Evolutionary conservation across 1,139 yeast genomes (phyloP), one percentile per base, ranked within the genome.

Genomic region (Suhomyces chickasaworum): DNA sequence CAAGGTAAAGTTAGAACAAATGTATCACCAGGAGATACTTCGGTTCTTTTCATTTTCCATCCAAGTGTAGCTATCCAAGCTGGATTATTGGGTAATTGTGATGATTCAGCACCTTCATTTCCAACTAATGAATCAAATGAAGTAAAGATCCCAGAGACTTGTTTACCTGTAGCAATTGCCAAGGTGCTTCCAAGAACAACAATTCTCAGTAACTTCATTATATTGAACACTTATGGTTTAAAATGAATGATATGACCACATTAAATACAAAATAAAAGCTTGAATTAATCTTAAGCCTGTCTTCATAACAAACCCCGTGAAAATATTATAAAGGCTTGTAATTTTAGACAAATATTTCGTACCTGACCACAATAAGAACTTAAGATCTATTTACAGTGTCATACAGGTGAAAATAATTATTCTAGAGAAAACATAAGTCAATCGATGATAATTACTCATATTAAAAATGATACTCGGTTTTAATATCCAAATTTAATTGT

Each of bases 1-100:
- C 68, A 59, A 4, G 71, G 71, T 53, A 69, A 50, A 16, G 45
- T 46, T 41, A 69, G 61, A 0, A 63, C 54, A 53, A 69, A 68
- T 8, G 71, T 66, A 48, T 69, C 73, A n/a, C 71, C 71, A 0
- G 69, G 46, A 2, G 44, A 29, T 2, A 60, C 56, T 1, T 51
- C 44, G 6, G 56, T 22, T 12, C 63, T 63, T 10, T 47, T 40
- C 7, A 69, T 52, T 1, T 41, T 27, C 73, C 73, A 69, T 2
- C 49, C 45, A n/a, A 68, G 43, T 0, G 55, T 50, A 2, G 63
- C 65, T 13, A 45, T 37, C 71, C 71, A 68, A 49, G 51, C 57
- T 0, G 67, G 66, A 20, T 44, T 42, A 4, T 35, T 22, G 8
- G 55, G 53, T n/a, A 16, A 7, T 29, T 16, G 32, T 16, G 32